Conservation (phyloP, 106 monocot genomes). For the Acanthochlamys bracteata region DNA sequence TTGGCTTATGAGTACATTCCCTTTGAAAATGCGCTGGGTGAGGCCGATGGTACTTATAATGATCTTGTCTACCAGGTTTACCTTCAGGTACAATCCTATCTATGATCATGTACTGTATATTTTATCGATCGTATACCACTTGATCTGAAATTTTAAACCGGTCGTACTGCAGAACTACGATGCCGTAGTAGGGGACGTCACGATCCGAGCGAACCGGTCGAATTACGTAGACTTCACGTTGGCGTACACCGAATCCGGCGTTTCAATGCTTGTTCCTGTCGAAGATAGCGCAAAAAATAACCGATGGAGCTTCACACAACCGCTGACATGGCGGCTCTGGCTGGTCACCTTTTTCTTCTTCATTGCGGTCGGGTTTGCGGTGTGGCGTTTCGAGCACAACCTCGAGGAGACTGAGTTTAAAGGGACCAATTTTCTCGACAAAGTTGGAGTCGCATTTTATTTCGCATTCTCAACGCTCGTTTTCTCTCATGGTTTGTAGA, state of each 20-base stretch:
- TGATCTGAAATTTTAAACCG: too few species aligned
- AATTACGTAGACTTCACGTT: conserved; percentile 42
- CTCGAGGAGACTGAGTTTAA: conserved; percentile 11
- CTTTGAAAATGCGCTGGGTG: not conserved
- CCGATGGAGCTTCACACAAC: conserved; percentile 45
- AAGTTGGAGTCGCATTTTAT: conserved; percentile 38
- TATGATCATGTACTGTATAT: too few species aligned
- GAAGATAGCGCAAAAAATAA: conserved; percentile 11
- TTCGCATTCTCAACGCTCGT: conserved; percentile 44
- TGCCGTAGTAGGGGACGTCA: conserved; percentile 30
- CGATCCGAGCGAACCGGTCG: conserved; percentile 26
- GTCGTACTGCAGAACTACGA: conserved; percentile 27
- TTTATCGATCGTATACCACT: too few species aligned
- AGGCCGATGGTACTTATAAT: conserved; percentile 8
- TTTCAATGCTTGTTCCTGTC: conserved; percentile 37
- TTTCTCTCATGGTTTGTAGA: too few species aligned
- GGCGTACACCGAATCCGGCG: conserved; percentile 42
- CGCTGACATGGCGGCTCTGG: conserved; percentile 29
- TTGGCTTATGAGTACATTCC: conserved; percentile 24
- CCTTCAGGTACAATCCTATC: not conserved
- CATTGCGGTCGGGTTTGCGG: conserved; percentile 33
- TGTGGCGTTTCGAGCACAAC: conserved; percentile 38
- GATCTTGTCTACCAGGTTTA: conserved; percentile 7
- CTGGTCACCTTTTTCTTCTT: conserved; percentile 26
- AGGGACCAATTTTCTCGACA: conserved; percentile 20